phyloP scores from a whole-genome alignment of 2,329 filamentous ascomycete genomes.

The Fusarium tricinctum region DNA sequence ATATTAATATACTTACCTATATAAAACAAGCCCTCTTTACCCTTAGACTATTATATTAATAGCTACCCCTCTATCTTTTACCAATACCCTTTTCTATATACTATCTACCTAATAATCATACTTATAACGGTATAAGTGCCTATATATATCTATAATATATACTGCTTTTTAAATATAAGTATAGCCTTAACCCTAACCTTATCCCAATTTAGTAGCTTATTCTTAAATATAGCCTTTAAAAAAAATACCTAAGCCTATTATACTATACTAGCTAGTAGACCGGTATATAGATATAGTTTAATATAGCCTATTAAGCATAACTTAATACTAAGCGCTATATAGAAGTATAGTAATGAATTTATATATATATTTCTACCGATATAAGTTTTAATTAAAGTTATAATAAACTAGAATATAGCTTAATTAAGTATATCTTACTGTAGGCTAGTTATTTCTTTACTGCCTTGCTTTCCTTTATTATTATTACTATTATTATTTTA shows the following conservation, averaged over 20 bases:
- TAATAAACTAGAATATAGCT: background rate
- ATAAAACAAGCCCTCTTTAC: background rate
- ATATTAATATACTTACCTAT: background rate
- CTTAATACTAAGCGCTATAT: background rate
- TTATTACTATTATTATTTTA: background rate
- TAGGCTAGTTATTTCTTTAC: background rate
- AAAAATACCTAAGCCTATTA: background rate
- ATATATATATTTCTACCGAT: background rate
- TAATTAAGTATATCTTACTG: background rate
- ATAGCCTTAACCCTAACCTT: background rate
- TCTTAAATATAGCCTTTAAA: background rate
- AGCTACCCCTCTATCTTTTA: background rate
- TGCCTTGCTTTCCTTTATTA: background rate
- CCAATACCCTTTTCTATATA: background rate
- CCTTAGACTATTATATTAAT: background rate
- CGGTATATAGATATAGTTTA: background rate
- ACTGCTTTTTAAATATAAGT: background rate
- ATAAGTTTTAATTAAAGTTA: background rate
- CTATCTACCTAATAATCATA: background rate
- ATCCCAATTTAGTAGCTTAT: background rate
- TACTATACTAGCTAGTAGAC: background rate
- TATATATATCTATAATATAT: background rate
- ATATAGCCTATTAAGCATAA: background rate
- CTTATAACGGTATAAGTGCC: background rate
- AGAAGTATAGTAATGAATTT: background rate